Conservation (phyloP, 2,329 filamentous ascomycete species). For the Paramyrothecium roridum region DNA sequence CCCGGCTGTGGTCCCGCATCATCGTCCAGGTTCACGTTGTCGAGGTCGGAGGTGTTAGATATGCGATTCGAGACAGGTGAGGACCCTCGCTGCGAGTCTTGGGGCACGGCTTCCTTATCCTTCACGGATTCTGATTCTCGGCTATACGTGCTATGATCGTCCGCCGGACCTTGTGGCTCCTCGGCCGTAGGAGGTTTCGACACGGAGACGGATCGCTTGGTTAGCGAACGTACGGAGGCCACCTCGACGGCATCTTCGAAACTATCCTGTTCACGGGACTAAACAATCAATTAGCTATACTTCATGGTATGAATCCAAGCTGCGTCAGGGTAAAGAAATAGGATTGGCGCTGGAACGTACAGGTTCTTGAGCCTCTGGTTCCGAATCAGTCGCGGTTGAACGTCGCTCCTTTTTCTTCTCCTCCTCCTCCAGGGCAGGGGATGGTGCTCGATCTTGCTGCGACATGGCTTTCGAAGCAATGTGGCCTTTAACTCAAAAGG, state of each 20-base stretch:
- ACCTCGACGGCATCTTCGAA: conserved; percentile 82
- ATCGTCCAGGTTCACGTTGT: conserved; percentile 67
- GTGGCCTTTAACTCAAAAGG: background rate
- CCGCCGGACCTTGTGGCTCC: conserved; percentile 11
- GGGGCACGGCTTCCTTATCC: conserved; percentile 11
- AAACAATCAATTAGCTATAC: background rate
- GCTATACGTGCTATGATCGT: conserved; percentile 4
- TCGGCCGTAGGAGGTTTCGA: conserved; percentile 24
- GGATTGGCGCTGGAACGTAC: background rate
- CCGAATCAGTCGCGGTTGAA: background rate
- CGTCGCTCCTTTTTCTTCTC: background rate
- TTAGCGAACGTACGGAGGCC: conserved; percentile 62
- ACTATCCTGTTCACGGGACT: conserved; percentile 33
- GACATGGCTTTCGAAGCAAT: background rate
- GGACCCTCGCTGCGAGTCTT: conserved; percentile 24
- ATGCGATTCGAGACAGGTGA: conserved; percentile 39
- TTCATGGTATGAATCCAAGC: background rate
- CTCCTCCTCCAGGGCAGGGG: background rate
- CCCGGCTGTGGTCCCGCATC: conserved; percentile 35
- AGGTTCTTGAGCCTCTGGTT: background rate
- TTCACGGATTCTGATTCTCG: conserved; percentile 9
- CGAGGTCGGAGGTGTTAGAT: conserved; percentile 45
- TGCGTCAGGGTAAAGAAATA: background rate
- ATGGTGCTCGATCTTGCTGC: background rate
- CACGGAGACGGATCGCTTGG: conserved; percentile 37